phyloP scores from a whole-genome alignment of 192 early-diverging fungal species.

The Coemansia sp. region DNA sequence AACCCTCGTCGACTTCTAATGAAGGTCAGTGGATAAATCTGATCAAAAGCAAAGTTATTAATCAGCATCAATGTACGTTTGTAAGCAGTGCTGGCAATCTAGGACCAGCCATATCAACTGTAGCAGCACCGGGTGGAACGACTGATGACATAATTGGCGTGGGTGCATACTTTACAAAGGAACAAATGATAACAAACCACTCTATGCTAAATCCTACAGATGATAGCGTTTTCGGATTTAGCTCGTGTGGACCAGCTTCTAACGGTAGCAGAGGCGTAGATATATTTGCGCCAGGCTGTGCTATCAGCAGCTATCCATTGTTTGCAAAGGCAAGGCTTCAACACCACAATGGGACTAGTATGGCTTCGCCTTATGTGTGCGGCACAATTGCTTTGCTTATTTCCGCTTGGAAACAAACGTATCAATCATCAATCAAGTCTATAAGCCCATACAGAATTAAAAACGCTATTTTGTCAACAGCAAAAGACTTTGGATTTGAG shows the following conservation, averaged over 20 bases:
- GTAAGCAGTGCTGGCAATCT: slow-evolving; percentile 88
- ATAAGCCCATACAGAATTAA: slow-evolving; percentile 81
- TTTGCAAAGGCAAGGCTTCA: slow-evolving; percentile 70
- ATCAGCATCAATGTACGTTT: slow-evolving; percentile 78
- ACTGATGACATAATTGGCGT: slow-evolving; percentile 76
- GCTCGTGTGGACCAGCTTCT: slow-evolving; percentile 78
- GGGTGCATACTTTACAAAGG: slow-evolving; percentile 82
- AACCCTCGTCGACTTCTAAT: slow-evolving; percentile 68
- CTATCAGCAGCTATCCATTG: slow-evolving; percentile 83
- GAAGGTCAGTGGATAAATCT: slow-evolving; percentile 79
- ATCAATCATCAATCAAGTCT: slow-evolving; percentile 57
- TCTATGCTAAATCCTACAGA: slow-evolving; percentile 72
- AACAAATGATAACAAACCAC: slow-evolving; percentile 86
- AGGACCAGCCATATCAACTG: slow-evolving; percentile 86
- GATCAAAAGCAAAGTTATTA: slow-evolving; percentile 77
- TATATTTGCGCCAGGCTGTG: slow-evolving; percentile 88
- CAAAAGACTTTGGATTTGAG: slow-evolving; percentile 74
- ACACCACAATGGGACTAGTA: slow-evolving; percentile 91
- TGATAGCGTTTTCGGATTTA: slow-evolving; percentile 82
- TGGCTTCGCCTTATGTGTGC: slow-evolving; percentile 89
- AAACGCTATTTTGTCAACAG: slow-evolving; percentile 71
- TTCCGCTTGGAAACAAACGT: slow-evolving; percentile 74
- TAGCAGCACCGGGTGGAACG: slow-evolving; percentile 81
- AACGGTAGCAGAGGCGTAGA: slow-evolving; percentile 84
- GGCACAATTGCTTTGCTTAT: slow-evolving; percentile 83